phyloP scores from a whole-genome alignment of 2,329 filamentous ascomycete genomes.

The Diplodia scrobiculata region DNA sequence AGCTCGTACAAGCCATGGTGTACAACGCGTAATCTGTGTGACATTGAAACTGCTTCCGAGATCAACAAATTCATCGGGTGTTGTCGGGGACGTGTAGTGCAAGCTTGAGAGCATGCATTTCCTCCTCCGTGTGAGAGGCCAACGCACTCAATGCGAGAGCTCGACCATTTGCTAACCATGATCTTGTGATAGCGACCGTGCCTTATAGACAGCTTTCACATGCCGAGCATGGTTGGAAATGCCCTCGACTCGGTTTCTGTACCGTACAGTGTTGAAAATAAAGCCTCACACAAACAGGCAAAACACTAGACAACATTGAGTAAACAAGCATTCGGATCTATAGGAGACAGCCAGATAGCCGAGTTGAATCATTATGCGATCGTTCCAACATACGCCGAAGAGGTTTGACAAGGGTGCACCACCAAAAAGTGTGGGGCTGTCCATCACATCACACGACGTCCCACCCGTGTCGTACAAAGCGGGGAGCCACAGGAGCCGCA shows the following conservation, averaged over 20 bases:
- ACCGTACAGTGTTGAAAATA: too few species aligned
- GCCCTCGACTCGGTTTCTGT: background rate
- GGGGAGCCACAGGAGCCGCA: constrained; percentile 13
- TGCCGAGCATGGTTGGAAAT: background rate
- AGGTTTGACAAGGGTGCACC: background rate
- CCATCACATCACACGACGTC: constrained; percentile 17
- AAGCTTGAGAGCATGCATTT: background rate
- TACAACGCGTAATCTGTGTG: background rate
- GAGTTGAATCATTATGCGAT: too few species aligned
- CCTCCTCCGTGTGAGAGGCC: background rate
- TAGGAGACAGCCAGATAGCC: too few species aligned
- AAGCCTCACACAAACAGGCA: too few species aligned
- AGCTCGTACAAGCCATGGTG: background rate
- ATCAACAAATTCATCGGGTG: constrained; percentile 8
- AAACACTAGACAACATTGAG: too few species aligned
- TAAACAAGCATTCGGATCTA: too few species aligned
- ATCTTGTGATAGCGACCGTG: background rate
- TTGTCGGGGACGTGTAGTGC: constrained; percentile 1
- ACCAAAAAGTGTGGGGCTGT: background rate
- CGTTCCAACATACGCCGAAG: background rate
- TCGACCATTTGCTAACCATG: background rate
- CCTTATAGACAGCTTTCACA: background rate
- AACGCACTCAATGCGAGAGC: background rate
- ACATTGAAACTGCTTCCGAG: background rate
- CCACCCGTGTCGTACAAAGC: background rate